Percentiles rank a stretch among this genome's conserved stretches.
Evolutionary conservation across 1,139 yeast genomes (phyloP).

Genomic region (Saccharomycopsis hybrid): DNA sequence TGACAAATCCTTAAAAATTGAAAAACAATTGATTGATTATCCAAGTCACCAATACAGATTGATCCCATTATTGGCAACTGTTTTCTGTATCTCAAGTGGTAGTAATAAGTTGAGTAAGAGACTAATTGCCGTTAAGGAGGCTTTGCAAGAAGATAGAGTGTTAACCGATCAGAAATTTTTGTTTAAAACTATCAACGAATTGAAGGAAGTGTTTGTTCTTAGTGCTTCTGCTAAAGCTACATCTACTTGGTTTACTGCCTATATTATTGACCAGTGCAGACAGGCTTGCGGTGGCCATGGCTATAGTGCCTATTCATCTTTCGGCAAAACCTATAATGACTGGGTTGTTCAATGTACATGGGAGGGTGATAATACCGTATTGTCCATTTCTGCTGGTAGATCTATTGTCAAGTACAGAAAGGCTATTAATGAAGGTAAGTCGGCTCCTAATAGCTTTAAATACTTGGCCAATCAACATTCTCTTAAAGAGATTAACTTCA

Average conservation of each 20-base stretch:
- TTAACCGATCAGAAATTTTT: slow-evolving; percentile 29
- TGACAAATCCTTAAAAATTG: slow-evolving; percentile 27
- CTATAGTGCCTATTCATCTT: slow-evolving; percentile 82
- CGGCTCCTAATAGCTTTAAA: slow-evolving; percentile 38
- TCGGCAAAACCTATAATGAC: slow-evolving; percentile 82
- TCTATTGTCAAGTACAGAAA: slow-evolving; percentile 55
- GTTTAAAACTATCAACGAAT: slow-evolving; percentile 44
- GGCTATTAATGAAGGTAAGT: slow-evolving; percentile 32
- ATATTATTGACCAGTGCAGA: slow-evolving; percentile 78
- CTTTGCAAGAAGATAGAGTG: slow-evolving; percentile 34
- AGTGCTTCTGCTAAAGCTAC: slow-evolving; percentile 89
- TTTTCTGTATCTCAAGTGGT: slow-evolving; percentile 73
- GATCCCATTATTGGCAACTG: slow-evolving; percentile 70
- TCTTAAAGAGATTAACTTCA: slow-evolving; percentile 34
- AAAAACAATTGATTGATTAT: slow-evolving; percentile 70
- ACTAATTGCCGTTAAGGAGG: slow-evolving; percentile 44
- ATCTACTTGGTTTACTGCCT: slow-evolving; percentile 79
- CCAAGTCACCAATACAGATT: slow-evolving; percentile 83
- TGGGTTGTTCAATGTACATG: slow-evolving; percentile 97
- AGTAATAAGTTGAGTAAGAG: slow-evolving; percentile 51
- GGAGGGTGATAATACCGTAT: slow-evolving; percentile 93
- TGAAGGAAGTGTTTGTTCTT: slow-evolving; percentile 75
- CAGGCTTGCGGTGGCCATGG: slow-evolving; percentile 99
- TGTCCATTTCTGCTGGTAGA: slow-evolving; percentile 79
- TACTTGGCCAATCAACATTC: slow-evolving; percentile 37